Conservation (phyloP, 306 rosid species). For the Cercis canadensis region DNA sequence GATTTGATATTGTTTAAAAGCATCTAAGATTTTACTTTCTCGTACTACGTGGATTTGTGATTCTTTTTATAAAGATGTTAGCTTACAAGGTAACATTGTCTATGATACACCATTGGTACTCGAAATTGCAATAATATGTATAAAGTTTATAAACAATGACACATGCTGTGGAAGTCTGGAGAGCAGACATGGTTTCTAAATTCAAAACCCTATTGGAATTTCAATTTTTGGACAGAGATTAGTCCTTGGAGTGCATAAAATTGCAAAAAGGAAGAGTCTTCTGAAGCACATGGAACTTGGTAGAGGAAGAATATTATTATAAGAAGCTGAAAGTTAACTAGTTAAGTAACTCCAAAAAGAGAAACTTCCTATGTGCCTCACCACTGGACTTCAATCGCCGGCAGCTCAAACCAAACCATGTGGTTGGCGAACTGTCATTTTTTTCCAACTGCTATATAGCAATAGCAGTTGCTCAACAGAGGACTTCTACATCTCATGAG, state of each 20-base stretch:
- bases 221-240: too few species aligned
- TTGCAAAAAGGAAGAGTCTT: not conserved
- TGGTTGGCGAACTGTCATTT: slow-evolving; percentile 13
- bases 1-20: slow-evolving; percentile 10
- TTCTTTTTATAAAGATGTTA: slow-evolving; percentile 19
- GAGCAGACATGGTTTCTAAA: not conserved
- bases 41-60: not conserved
- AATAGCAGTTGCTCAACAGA: not conserved
- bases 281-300: too few species aligned
- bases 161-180: too few species aligned
- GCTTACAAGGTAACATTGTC: slow-evolving; percentile 14
- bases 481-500: slow-evolving; percentile 7
- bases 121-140: too few species aligned
- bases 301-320: too few species aligned
- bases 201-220: too few species aligned
- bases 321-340: too few species aligned
- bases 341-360: not conserved
- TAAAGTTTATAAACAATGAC: too few species aligned
- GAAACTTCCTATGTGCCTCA: slow-evolving; percentile 32
- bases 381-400: not conserved
- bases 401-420: slow-evolving; percentile 17
- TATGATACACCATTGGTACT: slow-evolving; percentile 17
- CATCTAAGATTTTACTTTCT: not conserved
- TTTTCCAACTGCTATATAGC: slow-evolving; percentile 27
- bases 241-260: not conserved